Conservation (phyloP, 2,329 filamentous ascomycete genomes). For the Pezicula neosporulosa region DNA sequence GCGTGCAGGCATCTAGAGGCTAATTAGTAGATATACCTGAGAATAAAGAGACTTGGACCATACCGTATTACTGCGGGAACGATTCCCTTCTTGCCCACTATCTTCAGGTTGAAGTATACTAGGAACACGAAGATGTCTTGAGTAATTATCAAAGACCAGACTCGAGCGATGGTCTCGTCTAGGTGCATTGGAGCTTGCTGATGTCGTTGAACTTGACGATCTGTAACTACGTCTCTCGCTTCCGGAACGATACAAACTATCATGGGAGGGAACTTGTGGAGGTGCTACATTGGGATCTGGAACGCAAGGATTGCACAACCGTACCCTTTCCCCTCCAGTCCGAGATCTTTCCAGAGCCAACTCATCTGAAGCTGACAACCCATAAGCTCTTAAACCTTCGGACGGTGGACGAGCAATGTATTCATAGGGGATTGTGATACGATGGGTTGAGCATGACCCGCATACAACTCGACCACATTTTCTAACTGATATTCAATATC, state of each 20-base stretch:
- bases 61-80: slow-evolving; percentile 25
- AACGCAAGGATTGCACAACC: slow-evolving; percentile 70
- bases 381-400: slow-evolving; percentile 5
- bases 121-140: not conserved
- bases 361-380: not conserved
- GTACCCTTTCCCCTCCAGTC: slow-evolving; percentile 64
- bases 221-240: slow-evolving; percentile 10
- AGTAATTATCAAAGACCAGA: not conserved
- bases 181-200: not conserved
- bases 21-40: not conserved
- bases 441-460: slow-evolving; percentile 83
- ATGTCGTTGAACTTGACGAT: slow-evolving; percentile 14
- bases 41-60: slow-evolving; percentile 3
- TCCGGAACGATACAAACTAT: slow-evolving; percentile 3
- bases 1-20: slow-evolving; percentile 1
- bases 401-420: slow-evolving; percentile 80
- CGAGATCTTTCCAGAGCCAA: slow-evolving; percentile 27
- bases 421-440: slow-evolving; percentile 89
- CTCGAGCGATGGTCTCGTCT: not conserved
- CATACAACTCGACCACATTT: slow-evolving; percentile 96
- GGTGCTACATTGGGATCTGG: slow-evolving; percentile 64
- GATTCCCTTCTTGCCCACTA: slow-evolving; percentile 10
- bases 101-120: slow-evolving; percentile 3
- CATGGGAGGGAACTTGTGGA: slow-evolving; percentile 29
- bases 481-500: slow-evolving; percentile 33